Percentiles rank a stretch among this genome's conserved stretches.
These are phyloP conservation scores for Chaetomium sp. DNA, from an alignment of 2,329 filamentous ascomycete species.

Conservation along the genomic window DNA sequence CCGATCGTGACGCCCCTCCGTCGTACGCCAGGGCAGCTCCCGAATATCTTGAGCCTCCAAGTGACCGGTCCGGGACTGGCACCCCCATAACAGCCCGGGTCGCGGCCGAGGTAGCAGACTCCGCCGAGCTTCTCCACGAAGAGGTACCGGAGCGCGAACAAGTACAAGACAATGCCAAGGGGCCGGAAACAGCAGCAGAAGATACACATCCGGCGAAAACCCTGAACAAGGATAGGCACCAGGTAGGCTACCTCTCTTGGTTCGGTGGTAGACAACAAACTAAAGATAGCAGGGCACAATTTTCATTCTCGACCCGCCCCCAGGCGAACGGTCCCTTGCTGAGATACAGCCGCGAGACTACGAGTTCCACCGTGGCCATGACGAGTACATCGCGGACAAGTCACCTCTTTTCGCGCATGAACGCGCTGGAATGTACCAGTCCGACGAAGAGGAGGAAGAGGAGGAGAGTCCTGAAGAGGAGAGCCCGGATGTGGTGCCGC, in stretches of 20 bases:
- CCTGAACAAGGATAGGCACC: conserved; percentile 32
- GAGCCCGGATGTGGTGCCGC: not conserved
- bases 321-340: conserved; percentile 12
- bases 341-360: not conserved
- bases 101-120: conserved; percentile 32
- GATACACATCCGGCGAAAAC: conserved; percentile 35
- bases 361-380: conserved; percentile 17
- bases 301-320: conserved; percentile 11
- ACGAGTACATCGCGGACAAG: conserved; percentile 20
- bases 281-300: conserved; percentile 7
- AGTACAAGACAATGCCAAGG: not conserved
- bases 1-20: not conserved
- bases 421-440: conserved; percentile 35
- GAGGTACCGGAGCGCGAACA: conserved; percentile 24
- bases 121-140: conserved; percentile 28
- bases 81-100: conserved; percentile 26
- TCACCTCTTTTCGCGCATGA: conserved; percentile 44
- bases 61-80: conserved; percentile 20
- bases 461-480: conserved; percentile 22
- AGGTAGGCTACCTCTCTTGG: conserved; percentile 14
- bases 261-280: not conserved
- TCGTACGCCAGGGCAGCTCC: conserved; percentile 3
- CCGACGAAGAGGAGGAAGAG: conserved; percentile 6
- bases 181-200: conserved; percentile 31
- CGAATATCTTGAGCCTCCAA: conserved; percentile 3